phyloP scores from a whole-genome alignment of 2,329 filamentous ascomycete genomes.

The Aspergillus sp. region DNA sequence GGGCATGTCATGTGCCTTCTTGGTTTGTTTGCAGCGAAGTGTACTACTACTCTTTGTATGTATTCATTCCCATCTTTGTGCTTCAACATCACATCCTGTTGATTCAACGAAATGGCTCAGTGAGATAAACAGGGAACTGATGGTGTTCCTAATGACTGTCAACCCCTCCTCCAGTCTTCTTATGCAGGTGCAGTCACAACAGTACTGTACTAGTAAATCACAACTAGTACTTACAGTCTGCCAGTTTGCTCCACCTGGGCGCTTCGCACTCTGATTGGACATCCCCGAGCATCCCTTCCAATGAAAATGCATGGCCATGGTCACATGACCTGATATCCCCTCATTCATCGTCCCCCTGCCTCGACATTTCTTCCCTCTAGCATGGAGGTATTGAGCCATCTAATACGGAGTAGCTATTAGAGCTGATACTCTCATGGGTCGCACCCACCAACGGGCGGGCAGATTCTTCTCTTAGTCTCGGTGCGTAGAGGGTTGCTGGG shows the following conservation, averaged over 20 bases:
- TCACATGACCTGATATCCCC: too few species aligned
- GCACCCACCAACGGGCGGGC: background rate
- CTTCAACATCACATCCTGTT: background rate
- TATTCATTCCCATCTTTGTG: background rate
- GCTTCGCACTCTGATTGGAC: slow-evolving; percentile 14
- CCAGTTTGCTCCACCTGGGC: slow-evolving; percentile 6
- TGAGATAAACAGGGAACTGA: background rate
- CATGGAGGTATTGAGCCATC: too few species aligned
- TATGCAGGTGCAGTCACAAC: slow-evolving; percentile 17
- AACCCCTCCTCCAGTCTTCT: background rate
- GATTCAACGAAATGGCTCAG: too few species aligned
- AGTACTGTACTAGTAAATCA: background rate
- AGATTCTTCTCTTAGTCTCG: slow-evolving; percentile 7
- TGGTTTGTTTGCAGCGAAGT: background rate
- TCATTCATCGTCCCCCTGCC: too few species aligned
- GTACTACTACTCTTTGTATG: too few species aligned
- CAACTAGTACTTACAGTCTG: too few species aligned
- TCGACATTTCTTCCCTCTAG: too few species aligned
- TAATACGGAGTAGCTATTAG: too few species aligned
- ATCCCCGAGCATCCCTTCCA: background rate
- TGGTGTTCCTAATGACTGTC: background rate
- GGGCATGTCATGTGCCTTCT: background rate
- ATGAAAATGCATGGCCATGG: too few species aligned
- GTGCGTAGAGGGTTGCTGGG: background rate
- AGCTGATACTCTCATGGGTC: background rate